Percentiles rank a stretch among this genome's conserved stretches.
phyloP scores from a whole-genome alignment of 768 basidiomycete genomes.

The Phaeotremella skinneri region DNA sequence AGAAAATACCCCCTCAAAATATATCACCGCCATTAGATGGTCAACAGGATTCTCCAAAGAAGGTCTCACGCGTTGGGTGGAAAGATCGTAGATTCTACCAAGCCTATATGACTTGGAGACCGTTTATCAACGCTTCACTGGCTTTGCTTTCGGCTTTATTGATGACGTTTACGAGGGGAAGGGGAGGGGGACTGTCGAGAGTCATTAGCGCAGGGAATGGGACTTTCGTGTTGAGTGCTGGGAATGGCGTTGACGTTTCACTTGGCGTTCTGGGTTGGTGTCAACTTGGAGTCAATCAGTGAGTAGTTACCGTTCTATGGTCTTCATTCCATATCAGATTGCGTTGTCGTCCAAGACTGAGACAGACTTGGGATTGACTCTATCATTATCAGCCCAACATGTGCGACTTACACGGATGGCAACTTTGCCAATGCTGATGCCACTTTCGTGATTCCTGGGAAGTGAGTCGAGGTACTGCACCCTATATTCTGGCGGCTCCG shows the following conservation, averaged over 20 bases:
- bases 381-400: slow-evolving; percentile 14
- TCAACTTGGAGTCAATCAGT: slow-evolving; percentile 15
- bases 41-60: too few species aligned
- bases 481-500: slow-evolving; percentile 1
- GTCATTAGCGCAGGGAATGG: slow-evolving; percentile 22
- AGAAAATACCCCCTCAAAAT: too few species aligned
- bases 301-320: too few species aligned
- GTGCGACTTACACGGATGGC: slow-evolving; percentile 11
- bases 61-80: background rate
- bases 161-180: slow-evolving; percentile 18
- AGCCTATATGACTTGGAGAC: slow-evolving; percentile 26
- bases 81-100: slow-evolving; percentile 2
- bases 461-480: slow-evolving; percentile 7
- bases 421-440: slow-evolving; percentile 22
- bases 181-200: slow-evolving; percentile 8
- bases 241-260: slow-evolving; percentile 9
- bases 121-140: slow-evolving; percentile 20
- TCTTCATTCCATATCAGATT: background rate
- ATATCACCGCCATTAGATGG: background rate
- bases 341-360: background rate
- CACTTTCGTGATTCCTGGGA: slow-evolving; percentile 12
- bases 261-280: slow-evolving; percentile 42
- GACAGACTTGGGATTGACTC: background rate
- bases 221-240: slow-evolving; percentile 20
- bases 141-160: slow-evolving; percentile 23